Conservation (phyloP, 2,329 filamentous ascomycete genomes). For the Fusarium poae region DNA sequence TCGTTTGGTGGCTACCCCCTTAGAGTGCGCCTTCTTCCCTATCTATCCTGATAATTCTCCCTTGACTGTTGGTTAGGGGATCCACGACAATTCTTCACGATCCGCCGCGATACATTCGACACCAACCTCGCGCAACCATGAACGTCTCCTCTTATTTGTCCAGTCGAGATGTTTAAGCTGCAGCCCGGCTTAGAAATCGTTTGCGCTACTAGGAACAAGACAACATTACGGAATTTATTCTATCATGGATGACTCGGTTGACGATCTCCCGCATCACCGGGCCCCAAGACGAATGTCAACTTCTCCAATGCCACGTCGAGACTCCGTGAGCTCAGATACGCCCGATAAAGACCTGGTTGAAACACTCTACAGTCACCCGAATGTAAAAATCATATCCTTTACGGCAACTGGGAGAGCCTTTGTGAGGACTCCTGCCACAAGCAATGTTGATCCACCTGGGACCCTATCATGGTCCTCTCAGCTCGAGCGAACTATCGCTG, state of each 20-base stretch:
- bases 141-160: conserved; percentile 24
- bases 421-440: conserved; percentile 50
- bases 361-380: conserved; percentile 80
- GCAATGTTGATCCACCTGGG: conserved; percentile 66
- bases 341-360: conserved; percentile 63
- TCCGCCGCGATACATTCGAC: conserved; percentile 16
- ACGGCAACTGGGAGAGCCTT: conserved; percentile 54
- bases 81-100: conserved; percentile 13
- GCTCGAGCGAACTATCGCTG: conserved; percentile 84
- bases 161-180: conserved; percentile 45
- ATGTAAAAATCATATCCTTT: conserved; percentile 75
- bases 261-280: conserved; percentile 44
- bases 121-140: conserved; percentile 44
- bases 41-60: conserved; percentile 18
- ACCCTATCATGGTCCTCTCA: conserved; percentile 79
- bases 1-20: conserved; percentile 2
- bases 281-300: conserved; percentile 56
- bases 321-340: conserved; percentile 42
- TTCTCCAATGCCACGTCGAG: conserved; percentile 51
- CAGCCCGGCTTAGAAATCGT: conserved; percentile 24
- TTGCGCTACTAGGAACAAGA: conserved; percentile 30
- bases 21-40: background rate
- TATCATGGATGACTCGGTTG: conserved; percentile 43
- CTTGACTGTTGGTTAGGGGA: conserved; percentile 35
- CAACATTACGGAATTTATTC: conserved; percentile 3